These are phyloP conservation scores for Rhizoclosmatium globosum DNA, from an alignment of 192 early-diverging fungal species.

Conservation along the genomic window DNA sequence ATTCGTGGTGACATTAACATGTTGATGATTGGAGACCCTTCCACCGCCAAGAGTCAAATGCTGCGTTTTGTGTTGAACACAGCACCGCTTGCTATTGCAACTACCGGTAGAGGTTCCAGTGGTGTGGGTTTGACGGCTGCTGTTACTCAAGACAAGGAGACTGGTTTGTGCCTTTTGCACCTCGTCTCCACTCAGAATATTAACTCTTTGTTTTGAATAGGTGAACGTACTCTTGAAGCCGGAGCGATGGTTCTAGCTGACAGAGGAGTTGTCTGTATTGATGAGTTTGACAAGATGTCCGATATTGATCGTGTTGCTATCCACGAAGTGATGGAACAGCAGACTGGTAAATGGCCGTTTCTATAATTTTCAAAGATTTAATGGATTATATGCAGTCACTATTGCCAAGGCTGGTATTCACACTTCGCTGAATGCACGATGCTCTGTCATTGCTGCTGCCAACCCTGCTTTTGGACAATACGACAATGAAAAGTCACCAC, in stretches of 20 bases:
- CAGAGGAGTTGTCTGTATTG: constrained; percentile 96
- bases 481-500: constrained; percentile 84
- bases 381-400: constrained; percentile 17
- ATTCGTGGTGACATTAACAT: constrained; percentile 96
- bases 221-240: constrained; percentile 92
- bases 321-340: constrained; percentile 99
- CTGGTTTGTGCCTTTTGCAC: constrained; percentile 44
- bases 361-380: not conserved
- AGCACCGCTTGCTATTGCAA: constrained; percentile 95
- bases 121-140: constrained; percentile 98
- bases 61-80: constrained; percentile 94
- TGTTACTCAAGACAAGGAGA: constrained; percentile 94
- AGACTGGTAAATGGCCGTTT: constrained; percentile 68
- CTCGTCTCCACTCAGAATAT: not conserved
- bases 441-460: constrained; percentile 96
- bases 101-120: constrained; percentile 95
- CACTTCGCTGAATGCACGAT: constrained; percentile 95
- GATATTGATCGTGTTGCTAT: constrained; percentile 97
- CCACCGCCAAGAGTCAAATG: constrained; percentile 99
- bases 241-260: constrained; percentile 99
- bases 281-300: constrained; percentile 99
- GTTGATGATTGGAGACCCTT: constrained; percentile 97
- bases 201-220: constrained; percentile 36
- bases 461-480: constrained; percentile 88
- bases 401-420: constrained; percentile 97